Percentiles rank a stretch among this genome's conserved stretches.
These are phyloP conservation scores for Metarhizium brunneum DNA, from an alignment of 2,329 filamentous ascomycete species.

Conservation along the genomic window DNA sequence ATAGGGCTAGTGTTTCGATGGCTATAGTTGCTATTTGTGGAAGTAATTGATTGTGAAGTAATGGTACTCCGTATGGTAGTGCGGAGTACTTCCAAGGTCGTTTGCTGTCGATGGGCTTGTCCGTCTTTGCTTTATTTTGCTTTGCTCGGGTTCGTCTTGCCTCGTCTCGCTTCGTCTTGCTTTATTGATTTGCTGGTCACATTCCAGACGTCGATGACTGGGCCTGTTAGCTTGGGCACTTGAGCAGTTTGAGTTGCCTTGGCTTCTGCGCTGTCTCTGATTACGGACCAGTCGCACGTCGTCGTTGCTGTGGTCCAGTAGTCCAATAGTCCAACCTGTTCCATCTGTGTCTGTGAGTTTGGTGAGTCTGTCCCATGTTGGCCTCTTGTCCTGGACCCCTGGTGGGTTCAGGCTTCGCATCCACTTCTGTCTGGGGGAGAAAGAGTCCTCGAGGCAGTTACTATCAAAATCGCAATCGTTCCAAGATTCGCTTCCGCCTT, in stretches of 20 bases:
- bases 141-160: neutral
- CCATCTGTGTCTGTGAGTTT: neutral
- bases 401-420: neutral
- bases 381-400: neutral
- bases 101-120: neutral
- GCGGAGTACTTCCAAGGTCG: neutral
- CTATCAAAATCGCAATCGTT: neutral
- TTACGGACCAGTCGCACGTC: slow-evolving; percentile 3
- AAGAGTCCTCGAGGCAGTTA: neutral
- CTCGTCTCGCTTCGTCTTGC: neutral
- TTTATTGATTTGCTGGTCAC: neutral
- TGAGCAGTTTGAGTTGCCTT: neutral
- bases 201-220: neutral
- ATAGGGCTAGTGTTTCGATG: neutral
- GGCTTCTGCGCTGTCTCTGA: slow-evolving; percentile 2
- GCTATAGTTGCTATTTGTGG: neutral
- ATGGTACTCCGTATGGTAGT: too few relatives aligned
- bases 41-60: neutral
- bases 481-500: neutral
- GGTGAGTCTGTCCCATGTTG: neutral
- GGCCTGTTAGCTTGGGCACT: neutral
- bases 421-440: neutral
- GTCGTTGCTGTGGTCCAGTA: neutral
- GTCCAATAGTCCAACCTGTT: neutral
- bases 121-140: too few relatives aligned